phyloP scores from a whole-genome alignment of 2,329 filamentous ascomycete genomes.

The Aspergillus terreus region DNA sequence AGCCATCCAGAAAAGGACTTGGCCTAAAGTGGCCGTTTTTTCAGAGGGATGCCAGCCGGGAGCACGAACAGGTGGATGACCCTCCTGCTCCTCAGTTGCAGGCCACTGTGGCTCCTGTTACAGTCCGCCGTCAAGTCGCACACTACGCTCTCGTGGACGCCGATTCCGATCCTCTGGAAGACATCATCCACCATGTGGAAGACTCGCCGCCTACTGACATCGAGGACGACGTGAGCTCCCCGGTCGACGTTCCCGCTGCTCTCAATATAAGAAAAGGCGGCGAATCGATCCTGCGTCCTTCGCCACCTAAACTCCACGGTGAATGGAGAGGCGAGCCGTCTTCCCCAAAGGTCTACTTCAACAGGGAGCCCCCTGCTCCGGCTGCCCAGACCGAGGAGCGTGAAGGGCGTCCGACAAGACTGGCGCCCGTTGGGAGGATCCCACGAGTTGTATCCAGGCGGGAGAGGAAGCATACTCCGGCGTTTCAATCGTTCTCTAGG shows the following conservation, averaged over 20 bases:
- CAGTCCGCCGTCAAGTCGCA: conserved; percentile 45
- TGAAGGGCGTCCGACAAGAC: conserved; percentile 54
- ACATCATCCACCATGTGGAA: conserved; percentile 36
- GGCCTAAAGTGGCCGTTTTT: conserved; percentile 56
- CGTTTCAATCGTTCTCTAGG: conserved; percentile 78
- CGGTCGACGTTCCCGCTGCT: conserved; percentile 24
- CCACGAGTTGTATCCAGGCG: conserved; percentile 71
- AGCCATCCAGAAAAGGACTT: conserved; percentile 31
- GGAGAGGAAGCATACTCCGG: conserved; percentile 60
- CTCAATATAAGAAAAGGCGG: conserved; percentile 31
- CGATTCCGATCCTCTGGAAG: conserved; percentile 37
- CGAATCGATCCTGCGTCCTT: conserved; percentile 40
- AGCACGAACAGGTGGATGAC: conserved; percentile 17
- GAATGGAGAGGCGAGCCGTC: conserved; percentile 28
- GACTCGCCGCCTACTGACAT: conserved; percentile 39
- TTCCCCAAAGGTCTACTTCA: conserved; percentile 37
- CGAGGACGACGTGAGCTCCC: conserved; percentile 17
- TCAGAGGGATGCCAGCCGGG: conserved; percentile 39
- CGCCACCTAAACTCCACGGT: conserved; percentile 36
- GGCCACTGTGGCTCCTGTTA: conserved; percentile 36
- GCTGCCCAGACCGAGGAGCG: conserved; percentile 12
- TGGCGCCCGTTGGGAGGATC: conserved; percentile 81
- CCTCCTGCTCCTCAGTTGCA: conserved; percentile 32
- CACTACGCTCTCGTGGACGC: conserved; percentile 58
- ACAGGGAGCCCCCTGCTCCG: conserved; percentile 19